A percentile compares a stretch with the other conserved stretches of the same genome.
These are phyloP conservation scores for Geotrichum aggregatum DNA, from an alignment of 1,139 yeast species.

Conservation along the genomic window DNA sequence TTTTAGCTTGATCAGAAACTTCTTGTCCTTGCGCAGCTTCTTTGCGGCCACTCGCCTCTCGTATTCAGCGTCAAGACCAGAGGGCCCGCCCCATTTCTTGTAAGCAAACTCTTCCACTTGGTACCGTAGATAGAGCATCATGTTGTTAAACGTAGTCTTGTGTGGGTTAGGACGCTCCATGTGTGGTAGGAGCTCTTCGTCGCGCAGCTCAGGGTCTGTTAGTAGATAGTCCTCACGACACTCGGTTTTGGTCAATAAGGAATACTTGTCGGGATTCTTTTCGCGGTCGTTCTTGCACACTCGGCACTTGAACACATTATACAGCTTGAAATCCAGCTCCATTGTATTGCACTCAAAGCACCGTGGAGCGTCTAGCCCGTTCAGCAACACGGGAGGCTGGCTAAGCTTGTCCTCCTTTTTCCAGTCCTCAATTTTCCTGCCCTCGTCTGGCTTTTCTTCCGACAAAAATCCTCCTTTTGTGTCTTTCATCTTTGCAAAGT, in stretches of 20 bases:
- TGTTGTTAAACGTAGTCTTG: constrained; percentile 76
- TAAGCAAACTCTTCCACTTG: constrained; percentile 91
- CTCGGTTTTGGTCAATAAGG: constrained; percentile 90
- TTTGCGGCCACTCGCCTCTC: constrained; percentile 71
- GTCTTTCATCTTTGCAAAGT: constrained; percentile 84
- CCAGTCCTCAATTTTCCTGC: constrained; percentile 70
- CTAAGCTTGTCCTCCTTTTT: constrained; percentile 50
- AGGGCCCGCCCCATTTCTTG: constrained; percentile 92
- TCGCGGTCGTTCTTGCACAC: constrained; percentile 79
- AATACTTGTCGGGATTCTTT: constrained; percentile 76
- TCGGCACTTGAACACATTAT: constrained; percentile 60
- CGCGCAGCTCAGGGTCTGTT: constrained; percentile 88
- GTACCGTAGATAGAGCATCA: constrained; percentile 84
- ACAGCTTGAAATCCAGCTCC: constrained; percentile 73
- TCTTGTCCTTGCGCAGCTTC: constrained; percentile 69
- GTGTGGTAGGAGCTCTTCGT: constrained; percentile 61
- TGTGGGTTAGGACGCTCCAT: constrained; percentile 94
- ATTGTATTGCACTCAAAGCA: constrained; percentile 74
- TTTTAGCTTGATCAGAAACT: constrained; percentile 65
- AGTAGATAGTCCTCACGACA: constrained; percentile 86
- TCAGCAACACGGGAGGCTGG: constrained; percentile 31
- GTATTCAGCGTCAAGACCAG: constrained; percentile 89
- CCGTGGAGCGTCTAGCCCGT: constrained; percentile 64
- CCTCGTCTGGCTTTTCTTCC: constrained; percentile 41
- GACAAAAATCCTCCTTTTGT: constrained; percentile 79